Evolutionary conservation across 345 rosid genomes (phyloP).

Genomic region (Pelargonium nanum): DNA sequence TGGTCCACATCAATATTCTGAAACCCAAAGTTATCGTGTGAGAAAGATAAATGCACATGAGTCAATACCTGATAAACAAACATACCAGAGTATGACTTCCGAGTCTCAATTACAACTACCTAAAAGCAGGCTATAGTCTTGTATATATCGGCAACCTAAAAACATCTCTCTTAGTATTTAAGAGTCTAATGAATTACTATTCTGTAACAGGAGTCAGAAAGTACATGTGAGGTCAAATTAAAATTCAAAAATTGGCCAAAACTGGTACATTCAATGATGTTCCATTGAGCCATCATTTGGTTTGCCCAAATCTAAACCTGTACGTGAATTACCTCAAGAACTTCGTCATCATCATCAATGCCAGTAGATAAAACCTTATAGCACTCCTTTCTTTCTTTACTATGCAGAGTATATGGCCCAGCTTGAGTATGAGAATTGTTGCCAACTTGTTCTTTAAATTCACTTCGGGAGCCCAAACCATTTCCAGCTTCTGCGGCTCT

Average conservation of each 20-base stretch:
- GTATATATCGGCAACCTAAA: not conserved
- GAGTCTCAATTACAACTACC: not conserved
- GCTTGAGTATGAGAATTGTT: conserved; percentile 13
- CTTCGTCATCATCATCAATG: conserved; percentile 78
- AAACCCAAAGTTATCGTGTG: conserved; percentile 14
- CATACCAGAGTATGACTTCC: conserved; percentile 5
- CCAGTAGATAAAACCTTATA: conserved; percentile 38
- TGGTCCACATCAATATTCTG: conserved; percentile 92
- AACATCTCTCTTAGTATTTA: not conserved
- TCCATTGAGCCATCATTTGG: conserved; percentile 2
- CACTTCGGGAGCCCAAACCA: not conserved
- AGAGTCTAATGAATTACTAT: not conserved
- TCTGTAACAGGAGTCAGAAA: not conserved
- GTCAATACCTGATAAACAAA: not conserved
- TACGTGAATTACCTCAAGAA: conserved; percentile 50
- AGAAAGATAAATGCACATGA: conserved; percentile 7
- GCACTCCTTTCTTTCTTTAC: conserved; percentile 22
- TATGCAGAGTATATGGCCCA: conserved; percentile 19
- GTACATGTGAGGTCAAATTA: not conserved
- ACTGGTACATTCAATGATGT: not conserved
- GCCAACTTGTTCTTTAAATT: no score
- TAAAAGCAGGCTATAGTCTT: not conserved
- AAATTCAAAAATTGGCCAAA: not conserved
- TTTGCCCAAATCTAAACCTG: conserved; percentile 2
- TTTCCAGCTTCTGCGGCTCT: not conserved